Conservation (phyloP, 257 asterid genomes). For the Gentiana straminea region DNA sequence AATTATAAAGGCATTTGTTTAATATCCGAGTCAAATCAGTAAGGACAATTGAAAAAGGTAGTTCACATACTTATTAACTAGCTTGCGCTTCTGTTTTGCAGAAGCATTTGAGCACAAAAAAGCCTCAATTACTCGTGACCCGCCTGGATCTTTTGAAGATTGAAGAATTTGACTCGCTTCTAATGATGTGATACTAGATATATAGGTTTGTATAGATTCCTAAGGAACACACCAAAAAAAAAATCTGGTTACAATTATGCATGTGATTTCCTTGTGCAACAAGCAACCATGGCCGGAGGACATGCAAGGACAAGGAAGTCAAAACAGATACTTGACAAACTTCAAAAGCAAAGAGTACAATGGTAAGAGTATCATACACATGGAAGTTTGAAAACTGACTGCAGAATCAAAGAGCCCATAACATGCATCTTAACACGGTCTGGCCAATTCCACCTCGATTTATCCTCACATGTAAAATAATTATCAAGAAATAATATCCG, state of each 20-base stretch:
- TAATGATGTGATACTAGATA: slow-evolving; percentile 60
- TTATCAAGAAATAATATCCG: slow-evolving; percentile 69
- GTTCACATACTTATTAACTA: slow-evolving; percentile 56
- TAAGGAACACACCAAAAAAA: slow-evolving; percentile 14
- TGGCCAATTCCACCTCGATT: slow-evolving; percentile 81
- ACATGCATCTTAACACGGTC: slow-evolving; percentile 60
- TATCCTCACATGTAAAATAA: slow-evolving; percentile 45
- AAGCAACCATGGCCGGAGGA: too few species aligned
- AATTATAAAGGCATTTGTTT: neutral
- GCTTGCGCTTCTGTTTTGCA: slow-evolving; percentile 62
- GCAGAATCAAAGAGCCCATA: slow-evolving; percentile 82
- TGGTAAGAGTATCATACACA: slow-evolving; percentile 39
- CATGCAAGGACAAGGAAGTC: neutral
- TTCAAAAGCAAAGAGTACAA: slow-evolving; percentile 5
- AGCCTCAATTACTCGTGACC: slow-evolving; percentile 87
- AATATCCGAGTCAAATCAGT: neutral
- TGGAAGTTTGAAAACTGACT: slow-evolving; percentile 62
- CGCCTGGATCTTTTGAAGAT: slow-evolving; percentile 67
- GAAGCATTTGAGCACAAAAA: slow-evolving; percentile 67
- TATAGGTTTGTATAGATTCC: slow-evolving; percentile 58
- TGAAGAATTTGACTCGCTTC: slow-evolving; percentile 55
- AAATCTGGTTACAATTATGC: neutral
- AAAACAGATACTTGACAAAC: too few species aligned
- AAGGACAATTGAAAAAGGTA: slow-evolving; percentile 5
- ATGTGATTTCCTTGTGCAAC: too few species aligned